Conservation (phyloP, 345 rosid species). For the Gossypium raimondii region DNA sequence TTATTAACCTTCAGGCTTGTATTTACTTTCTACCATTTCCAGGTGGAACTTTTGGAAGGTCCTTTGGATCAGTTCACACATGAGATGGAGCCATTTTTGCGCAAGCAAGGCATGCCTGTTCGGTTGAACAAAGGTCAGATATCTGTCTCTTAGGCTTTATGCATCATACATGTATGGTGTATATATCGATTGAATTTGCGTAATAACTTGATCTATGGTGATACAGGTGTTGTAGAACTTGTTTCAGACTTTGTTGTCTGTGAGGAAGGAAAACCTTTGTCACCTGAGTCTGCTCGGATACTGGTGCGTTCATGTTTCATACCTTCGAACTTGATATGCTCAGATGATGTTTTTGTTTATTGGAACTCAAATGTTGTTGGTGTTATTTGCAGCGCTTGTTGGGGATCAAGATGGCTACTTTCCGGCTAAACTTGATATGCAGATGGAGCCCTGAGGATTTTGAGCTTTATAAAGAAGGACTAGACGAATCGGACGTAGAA, state of each 20-base stretch:
- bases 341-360: not conserved
- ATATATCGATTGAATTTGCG: not conserved
- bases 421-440: constrained; percentile 72
- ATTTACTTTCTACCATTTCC: constrained; percentile 2
- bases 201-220: not conserved
- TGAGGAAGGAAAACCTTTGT: constrained; percentile 85
- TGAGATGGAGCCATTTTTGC: constrained; percentile 96
- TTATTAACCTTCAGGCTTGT: not conserved
- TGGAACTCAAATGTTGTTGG: not conserved
- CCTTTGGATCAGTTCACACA: constrained; percentile 86
- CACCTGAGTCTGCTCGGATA: constrained; percentile 88
- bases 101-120: constrained; percentile 97
- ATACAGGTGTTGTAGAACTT: constrained; percentile 83
- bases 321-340: not conserved
- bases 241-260: constrained; percentile 83
- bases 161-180: not conserved
- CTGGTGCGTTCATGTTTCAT: constrained; percentile 42
- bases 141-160: constrained; percentile 6
- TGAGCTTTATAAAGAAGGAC: constrained; percentile 64
- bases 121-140: constrained; percentile 75
- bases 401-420: constrained; percentile 90
- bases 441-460: constrained; percentile 75
- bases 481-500: constrained; percentile 74
- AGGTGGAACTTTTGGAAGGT: constrained; percentile 89
- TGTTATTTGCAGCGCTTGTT: constrained; percentile 62